phyloP scores from a whole-genome alignment of 2,329 filamentous ascomycete genomes.

The Colletotrichum spinosum region DNA sequence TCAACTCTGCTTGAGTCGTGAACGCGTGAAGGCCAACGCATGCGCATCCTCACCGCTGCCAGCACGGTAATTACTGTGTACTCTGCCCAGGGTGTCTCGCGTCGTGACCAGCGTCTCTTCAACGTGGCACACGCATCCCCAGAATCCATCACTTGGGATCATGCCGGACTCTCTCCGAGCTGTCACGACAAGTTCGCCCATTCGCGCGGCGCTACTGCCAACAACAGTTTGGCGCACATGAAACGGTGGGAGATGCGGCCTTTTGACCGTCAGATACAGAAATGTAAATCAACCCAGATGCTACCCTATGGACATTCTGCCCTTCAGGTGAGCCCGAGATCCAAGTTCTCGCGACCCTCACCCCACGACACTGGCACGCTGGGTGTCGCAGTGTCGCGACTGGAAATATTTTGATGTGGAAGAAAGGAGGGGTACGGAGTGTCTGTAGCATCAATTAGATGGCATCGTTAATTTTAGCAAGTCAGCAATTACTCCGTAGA shows the following conservation, averaged over 20 bases:
- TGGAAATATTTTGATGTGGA: no score
- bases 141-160: neutral
- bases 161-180: conserved; percentile 20
- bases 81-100: no score
- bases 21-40: neutral
- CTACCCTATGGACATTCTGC: conserved; percentile 1
- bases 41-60: no score
- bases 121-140: conserved; percentile 9
- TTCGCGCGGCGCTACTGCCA: neutral
- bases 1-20: conserved; percentile 31
- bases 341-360: conserved; percentile 7
- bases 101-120: neutral
- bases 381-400: neutral
- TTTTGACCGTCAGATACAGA: neutral
- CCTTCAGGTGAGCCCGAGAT: conserved; percentile 3
- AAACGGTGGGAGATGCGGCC: conserved; percentile 17
- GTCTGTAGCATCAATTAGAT: no score
- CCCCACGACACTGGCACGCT: conserved; percentile 4
- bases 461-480: no score
- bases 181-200: neutral
- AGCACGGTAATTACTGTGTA: no score
- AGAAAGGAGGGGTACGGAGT: no score
- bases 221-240: conserved; percentile 24
- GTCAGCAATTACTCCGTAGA: no score
- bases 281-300: no score